Conservation (phyloP, 768 basidiomycete species). For the Trametes sanguinea region DNA sequence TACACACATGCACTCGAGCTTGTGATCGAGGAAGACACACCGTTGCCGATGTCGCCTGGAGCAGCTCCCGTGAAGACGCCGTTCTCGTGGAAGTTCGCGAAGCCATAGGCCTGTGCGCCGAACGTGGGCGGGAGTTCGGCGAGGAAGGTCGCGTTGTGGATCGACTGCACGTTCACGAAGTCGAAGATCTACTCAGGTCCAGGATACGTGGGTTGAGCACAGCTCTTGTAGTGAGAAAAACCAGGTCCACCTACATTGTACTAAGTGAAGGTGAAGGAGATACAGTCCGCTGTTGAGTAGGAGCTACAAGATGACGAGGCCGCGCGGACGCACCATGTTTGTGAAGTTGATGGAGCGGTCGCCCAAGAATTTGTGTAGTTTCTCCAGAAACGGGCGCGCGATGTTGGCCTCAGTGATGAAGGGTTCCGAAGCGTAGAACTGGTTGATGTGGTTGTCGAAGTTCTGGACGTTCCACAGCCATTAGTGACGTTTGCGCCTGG, state of each 20-base stretch:
- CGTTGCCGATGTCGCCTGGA: constrained; percentile 38
- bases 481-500: not conserved
- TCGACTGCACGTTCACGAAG: constrained; percentile 42
- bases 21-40: constrained; percentile 19
- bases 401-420: constrained; percentile 29
- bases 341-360: constrained; percentile 28
- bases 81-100: constrained; percentile 46
- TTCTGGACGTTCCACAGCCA: constrained; percentile 16
- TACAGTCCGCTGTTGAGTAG: not conserved
- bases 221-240: not conserved
- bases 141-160: constrained; percentile 41
- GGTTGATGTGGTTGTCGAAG: constrained; percentile 27
- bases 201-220: not conserved
- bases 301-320: not conserved
- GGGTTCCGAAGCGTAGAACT: constrained; percentile 33
- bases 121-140: constrained; percentile 27
- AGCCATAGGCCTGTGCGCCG: constrained; percentile 33
- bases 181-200: constrained; percentile 33
- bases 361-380: constrained; percentile 30
- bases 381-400: constrained; percentile 29
- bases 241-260: not conserved
- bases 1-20: not conserved
- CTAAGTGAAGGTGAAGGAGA: not conserved
- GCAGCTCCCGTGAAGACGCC: constrained; percentile 37
- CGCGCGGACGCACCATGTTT: constrained; percentile 28